Base-by-base conservation (phyloP, 2,329 filamentous ascomycete species). In the Beauveria asiatica region DNA sequence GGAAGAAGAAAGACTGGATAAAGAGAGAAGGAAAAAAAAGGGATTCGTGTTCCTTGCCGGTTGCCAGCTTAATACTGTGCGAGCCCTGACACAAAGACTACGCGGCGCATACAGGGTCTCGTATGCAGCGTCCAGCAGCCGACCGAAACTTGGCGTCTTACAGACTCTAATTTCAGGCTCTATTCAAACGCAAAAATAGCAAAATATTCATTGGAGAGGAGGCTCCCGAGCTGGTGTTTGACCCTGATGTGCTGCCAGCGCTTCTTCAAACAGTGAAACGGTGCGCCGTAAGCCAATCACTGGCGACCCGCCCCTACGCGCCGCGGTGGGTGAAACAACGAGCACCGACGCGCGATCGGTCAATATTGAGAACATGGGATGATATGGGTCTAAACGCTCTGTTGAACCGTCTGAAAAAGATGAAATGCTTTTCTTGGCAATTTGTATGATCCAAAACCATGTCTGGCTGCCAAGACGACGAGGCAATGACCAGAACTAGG, bases 271-370 rank as follows among this genome's bases (percentile, higher is more conserved):
- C 56, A 37, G 39, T 44, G 56, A 51, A 51, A 58, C 37, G 25
- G 44, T 51, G 56, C 56, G 39, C 48, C 48, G 37, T 44, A 21
- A 58, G 56, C 56, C 56, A 58, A 58, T 58, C 39, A 51, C 56
- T 37, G 11, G 6, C 3, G 48, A 30, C 37, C 56, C 37, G 56
- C 25, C 33, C 1, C 25, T 58, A 58, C 46, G 37, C 56, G 56
- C 56, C 48, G 56, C 37, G 37, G 56, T 58, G 48, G 37, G 56
- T 58, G 56, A 58, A 51, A 58, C 56, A 13, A 49, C 13, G 9
- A 37, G 25, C n/a, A 48, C 19, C 30, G 48, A 27, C 46, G 30
- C 53, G 5, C 5, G 23, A 56, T 39, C 27, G 10, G 53, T 11
- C 23, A 25, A 23, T 21, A 45, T 25, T 37, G 33, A 23, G 44